These are phyloP conservation scores for Rhizodiscina lignyota DNA, from an alignment of 495 filamentous ascomycete genomes.

Conservation along the genomic window DNA sequence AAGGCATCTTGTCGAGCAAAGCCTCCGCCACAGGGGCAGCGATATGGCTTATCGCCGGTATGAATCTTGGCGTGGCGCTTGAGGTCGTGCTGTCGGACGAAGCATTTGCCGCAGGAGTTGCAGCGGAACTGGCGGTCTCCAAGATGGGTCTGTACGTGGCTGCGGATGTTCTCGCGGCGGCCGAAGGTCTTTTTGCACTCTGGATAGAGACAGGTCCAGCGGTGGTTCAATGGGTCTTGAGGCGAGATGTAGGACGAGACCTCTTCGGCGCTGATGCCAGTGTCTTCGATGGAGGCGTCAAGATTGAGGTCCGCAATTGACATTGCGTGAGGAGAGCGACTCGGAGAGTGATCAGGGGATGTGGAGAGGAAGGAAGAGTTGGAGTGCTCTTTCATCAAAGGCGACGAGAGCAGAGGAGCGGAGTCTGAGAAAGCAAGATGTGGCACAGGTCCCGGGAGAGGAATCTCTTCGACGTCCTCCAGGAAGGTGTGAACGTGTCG, in stretches of 20 bases:
- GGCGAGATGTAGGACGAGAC: slow-evolving; percentile 73
- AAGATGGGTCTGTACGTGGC: slow-evolving; percentile 92
- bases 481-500: too few species aligned
- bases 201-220: slow-evolving; percentile 74
- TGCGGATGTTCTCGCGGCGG: slow-evolving; percentile 93
- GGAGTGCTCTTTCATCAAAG: slow-evolving; percentile 6
- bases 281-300: slow-evolving; percentile 32
- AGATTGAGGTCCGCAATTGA: slow-evolving; percentile 26
- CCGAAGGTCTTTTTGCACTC: slow-evolving; percentile 75
- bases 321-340: slow-evolving; percentile 22
- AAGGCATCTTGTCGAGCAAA: slow-evolving; percentile 91
- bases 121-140: slow-evolving; percentile 89
- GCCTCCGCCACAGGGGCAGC: slow-evolving; percentile 74
- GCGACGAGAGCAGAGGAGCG: too few species aligned
- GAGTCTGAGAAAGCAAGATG: too few species aligned
- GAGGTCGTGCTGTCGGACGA: slow-evolving; percentile 90
- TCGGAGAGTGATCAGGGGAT: slow-evolving; percentile 10
- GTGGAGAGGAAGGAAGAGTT: slow-evolving; percentile 2
- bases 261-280: slow-evolving; percentile 73
- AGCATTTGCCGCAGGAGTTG: slow-evolving; percentile 76
- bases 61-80: slow-evolving; percentile 96
- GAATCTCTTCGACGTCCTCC: too few species aligned
- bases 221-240: slow-evolving; percentile 53
- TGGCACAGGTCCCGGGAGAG: too few species aligned
- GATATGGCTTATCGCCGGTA: slow-evolving; percentile 80